Evolutionary conservation across 148 eudicot genomes (phyloP).

Genomic region (Rhododendron vialii): DNA sequence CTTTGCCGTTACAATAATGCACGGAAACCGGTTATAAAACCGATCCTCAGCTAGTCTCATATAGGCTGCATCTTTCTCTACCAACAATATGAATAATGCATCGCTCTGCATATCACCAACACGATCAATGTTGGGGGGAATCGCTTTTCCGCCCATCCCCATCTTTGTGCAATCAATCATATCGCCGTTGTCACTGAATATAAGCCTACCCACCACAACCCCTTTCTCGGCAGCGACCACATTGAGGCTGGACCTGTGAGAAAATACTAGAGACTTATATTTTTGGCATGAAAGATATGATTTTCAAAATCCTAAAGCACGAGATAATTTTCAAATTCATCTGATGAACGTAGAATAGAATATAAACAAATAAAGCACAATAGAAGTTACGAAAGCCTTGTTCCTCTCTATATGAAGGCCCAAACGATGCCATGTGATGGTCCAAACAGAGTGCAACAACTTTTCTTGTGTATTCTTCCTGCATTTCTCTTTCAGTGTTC

Average conservation of each 20-base stretch:
- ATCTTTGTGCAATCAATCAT: conserved; percentile 90
- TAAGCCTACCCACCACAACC: conserved; percentile 76
- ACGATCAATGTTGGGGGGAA: conserved; percentile 86
- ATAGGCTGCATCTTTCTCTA: conserved; percentile 94
- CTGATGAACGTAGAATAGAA: not conserved
- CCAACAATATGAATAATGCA: conserved; percentile 74
- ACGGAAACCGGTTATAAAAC: conserved; percentile 86
- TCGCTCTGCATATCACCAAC: conserved; percentile 85
- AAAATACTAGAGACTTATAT: not conserved
- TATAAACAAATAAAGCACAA: not conserved
- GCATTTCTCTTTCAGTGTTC: not conserved
- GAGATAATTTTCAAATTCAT: not conserved
- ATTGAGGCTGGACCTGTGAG: conserved; percentile 48
- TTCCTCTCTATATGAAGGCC: not conserved
- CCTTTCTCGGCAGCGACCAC: conserved; percentile 88
- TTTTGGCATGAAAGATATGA: not conserved
- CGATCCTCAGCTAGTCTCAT: conserved; percentile 85
- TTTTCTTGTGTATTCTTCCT: not conserved
- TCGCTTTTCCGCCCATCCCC: conserved; percentile 95
- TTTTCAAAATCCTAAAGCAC: not conserved
- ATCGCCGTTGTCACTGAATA: conserved; percentile 86
- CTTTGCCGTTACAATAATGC: conserved; percentile 80
- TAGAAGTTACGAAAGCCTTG: not conserved
- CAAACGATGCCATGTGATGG: not conserved
- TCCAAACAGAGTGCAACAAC: not conserved